phyloP scores from a whole-genome alignment of 73 alveolate species.

The Tetrahymena elliotti region DNA sequence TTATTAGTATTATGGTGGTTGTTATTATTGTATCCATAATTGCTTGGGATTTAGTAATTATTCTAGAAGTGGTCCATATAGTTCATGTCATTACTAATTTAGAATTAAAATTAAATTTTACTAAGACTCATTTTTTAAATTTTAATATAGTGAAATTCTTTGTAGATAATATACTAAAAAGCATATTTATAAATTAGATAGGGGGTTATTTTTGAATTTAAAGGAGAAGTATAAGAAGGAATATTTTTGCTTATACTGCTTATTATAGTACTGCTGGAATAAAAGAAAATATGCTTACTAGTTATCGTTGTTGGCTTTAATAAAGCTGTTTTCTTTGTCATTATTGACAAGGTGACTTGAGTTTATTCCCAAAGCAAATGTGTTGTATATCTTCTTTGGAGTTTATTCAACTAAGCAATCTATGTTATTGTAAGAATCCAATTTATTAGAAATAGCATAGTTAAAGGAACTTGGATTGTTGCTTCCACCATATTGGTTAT shows the following conservation, averaged over 20 bases:
- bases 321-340: neutral
- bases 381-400: neutral
- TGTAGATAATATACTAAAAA: neutral
- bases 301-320: neutral
- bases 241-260: neutral
- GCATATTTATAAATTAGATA: neutral
- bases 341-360: neutral
- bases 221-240: neutral
- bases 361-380: neutral
- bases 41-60: neutral
- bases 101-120: neutral
- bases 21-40: neutral
- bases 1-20: no score
- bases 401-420: neutral
- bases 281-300: neutral
- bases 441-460: neutral
- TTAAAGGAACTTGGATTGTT: neutral
- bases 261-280: neutral
- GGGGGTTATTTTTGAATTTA: neutral
- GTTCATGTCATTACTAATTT: neutral
- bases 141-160: neutral
- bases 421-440: neutral
- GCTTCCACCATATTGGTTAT: neutral
- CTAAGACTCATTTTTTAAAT: neutral
- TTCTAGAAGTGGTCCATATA: neutral